Conservation (phyloP, 1,284 basidiomycete species). For the Malassezia restricta region DNA sequence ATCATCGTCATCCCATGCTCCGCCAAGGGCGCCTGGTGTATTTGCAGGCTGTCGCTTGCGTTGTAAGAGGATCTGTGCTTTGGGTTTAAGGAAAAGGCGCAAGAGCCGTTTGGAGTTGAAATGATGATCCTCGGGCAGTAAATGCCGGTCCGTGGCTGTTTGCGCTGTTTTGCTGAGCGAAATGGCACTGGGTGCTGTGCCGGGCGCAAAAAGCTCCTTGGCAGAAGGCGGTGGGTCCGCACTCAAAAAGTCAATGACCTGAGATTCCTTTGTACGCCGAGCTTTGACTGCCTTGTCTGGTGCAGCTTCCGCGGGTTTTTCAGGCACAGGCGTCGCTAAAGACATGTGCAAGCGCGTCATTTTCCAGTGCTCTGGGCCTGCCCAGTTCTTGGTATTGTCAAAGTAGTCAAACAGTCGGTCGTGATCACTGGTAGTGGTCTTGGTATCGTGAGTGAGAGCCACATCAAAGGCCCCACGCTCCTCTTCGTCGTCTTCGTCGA, state of each 20-base stretch:
- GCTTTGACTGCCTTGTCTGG: not conserved
- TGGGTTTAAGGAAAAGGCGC: slow-evolving; percentile 77
- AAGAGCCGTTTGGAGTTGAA: slow-evolving; percentile 81
- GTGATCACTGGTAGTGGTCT: slow-evolving; percentile 30
- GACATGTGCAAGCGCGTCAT: slow-evolving; percentile 46
- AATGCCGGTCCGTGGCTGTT: slow-evolving; percentile 55
- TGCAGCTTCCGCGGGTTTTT: not conserved
- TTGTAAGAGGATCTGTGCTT: slow-evolving; percentile 34
- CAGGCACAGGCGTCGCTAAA: not conserved
- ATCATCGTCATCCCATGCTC: slow-evolving; percentile 46
- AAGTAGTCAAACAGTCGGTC: slow-evolving; percentile 70
- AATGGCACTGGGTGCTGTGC: slow-evolving; percentile 42
- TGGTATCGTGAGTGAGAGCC: slow-evolving; percentile 3
- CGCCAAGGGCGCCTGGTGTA: slow-evolving; percentile 52
- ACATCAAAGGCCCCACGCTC: slow-evolving; percentile 12
- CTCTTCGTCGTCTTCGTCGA: slow-evolving; percentile 1
- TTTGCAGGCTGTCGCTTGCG: slow-evolving; percentile 56
- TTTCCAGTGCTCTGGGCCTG: slow-evolving; percentile 98
- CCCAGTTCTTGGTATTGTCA: slow-evolving; percentile 90
- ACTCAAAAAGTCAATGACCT: slow-evolving; percentile 73
- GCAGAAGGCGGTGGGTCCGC: slow-evolving; percentile 54
- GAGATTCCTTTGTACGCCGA: slow-evolving; percentile 55
- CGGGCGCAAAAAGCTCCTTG: slow-evolving; percentile 63
- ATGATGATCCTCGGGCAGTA: slow-evolving; percentile 92
- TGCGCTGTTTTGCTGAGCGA: slow-evolving; percentile 46